Evolutionary conservation across 257 asterid species (phyloP).

Genomic region (Solanum ossicruentum): DNA sequence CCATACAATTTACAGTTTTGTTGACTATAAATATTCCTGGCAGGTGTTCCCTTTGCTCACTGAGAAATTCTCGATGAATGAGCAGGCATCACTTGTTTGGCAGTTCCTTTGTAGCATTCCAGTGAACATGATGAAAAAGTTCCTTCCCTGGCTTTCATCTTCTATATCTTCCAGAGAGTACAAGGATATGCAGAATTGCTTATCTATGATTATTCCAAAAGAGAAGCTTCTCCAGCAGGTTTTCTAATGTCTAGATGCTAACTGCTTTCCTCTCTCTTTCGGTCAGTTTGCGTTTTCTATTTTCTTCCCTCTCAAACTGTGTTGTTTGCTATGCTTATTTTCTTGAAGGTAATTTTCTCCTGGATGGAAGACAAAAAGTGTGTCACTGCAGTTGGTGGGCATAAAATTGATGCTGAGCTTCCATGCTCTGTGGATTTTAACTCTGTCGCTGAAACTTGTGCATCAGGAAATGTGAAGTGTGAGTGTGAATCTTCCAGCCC

Average conservation of each 20-base stretch:
- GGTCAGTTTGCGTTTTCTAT: neutral
- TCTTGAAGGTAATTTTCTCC: constrained; percentile 29
- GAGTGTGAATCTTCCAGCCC: constrained; percentile 9
- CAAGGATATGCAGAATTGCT: constrained; percentile 27
- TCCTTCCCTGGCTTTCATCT: constrained; percentile 38
- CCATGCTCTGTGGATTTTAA: constrained; percentile 1
- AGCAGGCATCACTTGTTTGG: constrained; percentile 44
- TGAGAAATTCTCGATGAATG: constrained; percentile 29
- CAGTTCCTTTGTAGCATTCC: constrained; percentile 43
- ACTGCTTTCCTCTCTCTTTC: neutral
- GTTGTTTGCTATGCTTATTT: neutral
- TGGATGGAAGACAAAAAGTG: constrained; percentile 22
- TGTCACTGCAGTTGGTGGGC: neutral
- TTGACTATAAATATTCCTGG: neutral
- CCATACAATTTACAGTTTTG: neutral
- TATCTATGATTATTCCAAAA: constrained; percentile 25
- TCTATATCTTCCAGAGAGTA: constrained; percentile 24
- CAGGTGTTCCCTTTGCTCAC: constrained; percentile 42
- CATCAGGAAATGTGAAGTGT: constrained; percentile 4
- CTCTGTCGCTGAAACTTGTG: neutral
- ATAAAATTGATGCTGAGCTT: neutral
- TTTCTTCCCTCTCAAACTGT: neutral
- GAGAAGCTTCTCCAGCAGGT: constrained; percentile 44
- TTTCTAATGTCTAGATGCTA: neutral
- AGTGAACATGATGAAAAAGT: constrained; percentile 28